Evolutionary conservation across 129 eudicot genomes (phyloP), one percentile per base, ranked within the genome.

Genomic region (Artemisia annua): DNA sequence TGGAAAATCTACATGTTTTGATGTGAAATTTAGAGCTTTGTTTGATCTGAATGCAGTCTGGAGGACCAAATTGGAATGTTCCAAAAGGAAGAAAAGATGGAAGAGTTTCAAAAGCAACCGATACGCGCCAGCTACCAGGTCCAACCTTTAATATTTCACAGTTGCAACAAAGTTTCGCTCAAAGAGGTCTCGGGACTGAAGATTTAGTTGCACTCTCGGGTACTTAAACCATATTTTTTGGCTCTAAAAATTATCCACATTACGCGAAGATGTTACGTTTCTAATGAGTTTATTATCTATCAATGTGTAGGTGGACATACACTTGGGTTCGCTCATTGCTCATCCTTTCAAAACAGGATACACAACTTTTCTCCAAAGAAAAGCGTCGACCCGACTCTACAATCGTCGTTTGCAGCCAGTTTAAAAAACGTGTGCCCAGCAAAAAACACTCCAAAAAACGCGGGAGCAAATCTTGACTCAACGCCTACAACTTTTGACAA

Each of bases 321-420:
- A 7, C 84, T 89, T 3, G 96, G 96, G 19, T 89, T 86, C 46
- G 67, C 96, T 19, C 96, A 89, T 51, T 86, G 92, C 69, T 82
- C 89, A 19, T 89, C 92, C 26, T 89, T 89, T 86, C 89, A 86
- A 28, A 84, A 87, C 39, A 80, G 96, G 61, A 75, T 89, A 75
- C 87, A 86, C 86, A 81, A 77, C 72, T 84, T 84, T 67, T 73
- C 75, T 75, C 30, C 63, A 10, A 56, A 19, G 24, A 55, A 48
- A 67, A 89, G 87, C 15, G 18, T 72, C 9, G 83, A 79, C 68
- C 74, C 83, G 0, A 61, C 78, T 1, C 22, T 79, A 7, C 58
- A 72, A 11, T 22, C 73, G 12, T 63, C 77, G 0, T 79, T 79
- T 44, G 78, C 83, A 65, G 67, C 66, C 28, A 48, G 39, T 35